Evolutionary conservation across 202 grass and related monocot species (phyloP), one percentile per base, ranked within the genome.

Genomic region (Carex sylvatica): DNA sequence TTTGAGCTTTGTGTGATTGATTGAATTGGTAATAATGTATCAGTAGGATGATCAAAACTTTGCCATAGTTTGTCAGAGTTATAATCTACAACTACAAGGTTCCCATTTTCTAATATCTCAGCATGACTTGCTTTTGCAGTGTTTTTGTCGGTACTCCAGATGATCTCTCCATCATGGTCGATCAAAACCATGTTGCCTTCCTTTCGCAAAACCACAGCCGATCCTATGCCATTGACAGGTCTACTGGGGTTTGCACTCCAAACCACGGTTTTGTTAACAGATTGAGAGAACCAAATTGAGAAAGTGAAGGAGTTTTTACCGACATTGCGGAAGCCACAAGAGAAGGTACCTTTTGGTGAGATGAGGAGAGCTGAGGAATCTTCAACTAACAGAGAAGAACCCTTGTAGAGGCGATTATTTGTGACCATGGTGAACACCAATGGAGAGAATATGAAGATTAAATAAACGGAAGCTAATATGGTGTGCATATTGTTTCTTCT

Each of bases 11-110:
- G 56, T 2, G 83, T 88, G 12, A 92, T 74, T 33, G 6, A 13
- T 67, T 93, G 91, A 62, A 61, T 40, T 2, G 91, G 83, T 26
- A 93, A 78, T 6, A 93, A 38, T 52, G 88, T 93, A 53, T 93
- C 88, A 30, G 88, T 93, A 24, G 91, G 91, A 65, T 84, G 61
- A 88, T 73, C 65, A 16, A 92, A 92, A 56, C 88, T 90, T 70
- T 90, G 79, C 91, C 88, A 93, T 63, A 93, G 5, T 18, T 64
- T 60, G 2, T 9, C 30, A 36, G 81, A 82, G 18, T 65, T 44
- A 3, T 24, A 61, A 68, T 89, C 69, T 67, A 54, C 80, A 42
- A 91, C 2, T 70, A 91, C 52, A 46, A 91, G 23, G 35, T 91
- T 91, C 4, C 90, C 90, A 9, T 31, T 84, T 40, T 91, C 56